Conservation (phyloP, 1,284 basidiomycete genomes). For the Fistulinella cinereoalba region DNA sequence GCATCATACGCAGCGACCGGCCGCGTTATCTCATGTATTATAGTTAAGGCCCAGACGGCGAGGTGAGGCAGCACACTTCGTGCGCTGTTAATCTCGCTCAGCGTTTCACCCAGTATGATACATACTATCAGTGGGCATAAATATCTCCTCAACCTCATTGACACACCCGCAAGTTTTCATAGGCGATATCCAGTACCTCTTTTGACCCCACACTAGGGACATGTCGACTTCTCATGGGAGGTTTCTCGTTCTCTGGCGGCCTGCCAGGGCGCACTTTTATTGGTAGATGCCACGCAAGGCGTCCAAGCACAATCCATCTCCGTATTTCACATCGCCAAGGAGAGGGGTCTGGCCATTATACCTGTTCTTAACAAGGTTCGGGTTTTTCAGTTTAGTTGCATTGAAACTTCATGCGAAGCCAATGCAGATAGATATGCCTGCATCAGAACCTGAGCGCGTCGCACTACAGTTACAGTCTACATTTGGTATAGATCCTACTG, state of each 20-base stretch:
- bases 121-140: conserved; percentile 51
- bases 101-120: conserved; percentile 63
- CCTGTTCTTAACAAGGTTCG: conserved; percentile 92
- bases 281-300: conserved; percentile 95
- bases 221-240: conserved; percentile 97
- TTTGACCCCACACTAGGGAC: conserved; percentile 54
- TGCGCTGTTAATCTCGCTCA: conserved; percentile 2
- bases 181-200: neutral
- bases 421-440: conserved; percentile 80
- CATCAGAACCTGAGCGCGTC: conserved; percentile 79
- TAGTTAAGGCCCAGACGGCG: conserved; percentile 89
- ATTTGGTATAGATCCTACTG: conserved; percentile 72
- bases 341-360: conserved; percentile 81
- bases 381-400: neutral
- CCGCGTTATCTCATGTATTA: conserved; percentile 4
- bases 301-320: conserved; percentile 98
- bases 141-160: conserved; percentile 92
- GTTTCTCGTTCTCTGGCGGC: conserved; percentile 91
- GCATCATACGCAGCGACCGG: neutral
- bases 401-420: conserved; percentile 2
- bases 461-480: conserved; percentile 78
- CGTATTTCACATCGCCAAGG: conserved; percentile 87
- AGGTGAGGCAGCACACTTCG: conserved; percentile 45
- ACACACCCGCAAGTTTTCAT: conserved; percentile 73
- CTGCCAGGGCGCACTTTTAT: conserved; percentile 89